Base-by-base conservation (phyloP, 306 rosid species). In the Glycine tomentella region DNA sequence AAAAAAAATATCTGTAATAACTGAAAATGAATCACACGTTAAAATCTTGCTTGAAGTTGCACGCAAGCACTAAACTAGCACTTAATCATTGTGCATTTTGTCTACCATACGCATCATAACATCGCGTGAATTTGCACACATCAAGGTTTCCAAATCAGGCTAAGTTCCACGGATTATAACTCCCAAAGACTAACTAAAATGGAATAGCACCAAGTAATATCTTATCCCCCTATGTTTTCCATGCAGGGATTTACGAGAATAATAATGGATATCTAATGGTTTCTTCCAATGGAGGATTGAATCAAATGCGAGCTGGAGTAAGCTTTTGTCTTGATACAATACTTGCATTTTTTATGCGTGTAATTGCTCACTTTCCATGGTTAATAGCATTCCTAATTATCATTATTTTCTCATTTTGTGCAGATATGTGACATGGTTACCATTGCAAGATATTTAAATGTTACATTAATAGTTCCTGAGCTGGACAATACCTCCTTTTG, bases 391-490 rank as follows among this genome's bases (percentile, higher is more conserved):
- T 25, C 31, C 31, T 53, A 12, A 7, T 20, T 8, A 17, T 31
- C 7, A 42, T 42, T 42, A 42, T 42, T 38, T 75, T 65, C 36
- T 36, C 12, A 16, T 10, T 42, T 15, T 49, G 42, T 70, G 75
- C 88, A 91, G 96, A 88, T 91, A 45, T 87, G 97, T 87, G 97
- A 91, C 82, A 91, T 91, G 97, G 93, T 88, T 44, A 86, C 92
- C 10, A 85, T 91, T 8, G 97, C 97, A 42, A 86, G 88, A 78
- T 83, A 81, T 78, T 52, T 91, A 69, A 89, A 91, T 75, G 92
- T 88, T 38, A 89, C 97, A 0, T 87, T 91, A 57, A 80, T 91
- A 67, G 90, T 91, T 71, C 97, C 97, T n/a, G 87, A 90, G 72
- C 16, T 91, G 67, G 97, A 91, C 74, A 91, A 89, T 51, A 88